Conservation (phyloP, 805 yeast genomes). For the Saccharomycopsis sp. region DNA sequence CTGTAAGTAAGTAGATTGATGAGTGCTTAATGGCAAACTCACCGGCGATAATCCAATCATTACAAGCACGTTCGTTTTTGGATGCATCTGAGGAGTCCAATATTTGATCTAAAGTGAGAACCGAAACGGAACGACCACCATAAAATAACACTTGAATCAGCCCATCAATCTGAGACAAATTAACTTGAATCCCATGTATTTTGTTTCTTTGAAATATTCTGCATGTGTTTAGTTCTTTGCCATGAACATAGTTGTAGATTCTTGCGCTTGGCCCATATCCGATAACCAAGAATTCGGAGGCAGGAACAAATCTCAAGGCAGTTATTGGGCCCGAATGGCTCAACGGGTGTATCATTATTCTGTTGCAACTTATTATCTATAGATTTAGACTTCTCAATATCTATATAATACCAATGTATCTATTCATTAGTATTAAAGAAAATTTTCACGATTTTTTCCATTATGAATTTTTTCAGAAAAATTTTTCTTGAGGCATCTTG, state of each 20-base stretch:
- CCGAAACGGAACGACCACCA: conserved; percentile 68
- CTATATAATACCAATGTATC: no score
- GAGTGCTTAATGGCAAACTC: conserved; percentile 38
- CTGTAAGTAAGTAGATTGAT: conserved; percentile 53
- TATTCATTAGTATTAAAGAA: no score
- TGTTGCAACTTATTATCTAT: no score
- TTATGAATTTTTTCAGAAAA: no score
- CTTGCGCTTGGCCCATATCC: conserved; percentile 13
- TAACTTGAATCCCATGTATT: conserved; percentile 61
- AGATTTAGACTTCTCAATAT: no score
- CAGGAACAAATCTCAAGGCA: conserved; percentile 10
- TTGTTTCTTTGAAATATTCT: conserved; percentile 65
- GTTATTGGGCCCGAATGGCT: conserved; percentile 18
- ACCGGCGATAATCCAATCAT: conserved; percentile 76
- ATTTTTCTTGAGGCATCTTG: no score
- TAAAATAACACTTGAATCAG: conserved; percentile 34
- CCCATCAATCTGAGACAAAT: not conserved
- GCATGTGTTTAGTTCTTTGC: conserved; percentile 18
- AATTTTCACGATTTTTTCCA: no score
- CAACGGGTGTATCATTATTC: conserved; percentile 1
- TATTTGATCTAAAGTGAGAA: conserved; percentile 32
- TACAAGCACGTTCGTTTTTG: conserved; percentile 40
- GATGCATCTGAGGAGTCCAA: conserved; percentile 21
- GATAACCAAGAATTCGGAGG: conserved; percentile 5
- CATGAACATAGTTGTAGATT: conserved; percentile 6